A percentile compares a stretch with the other conserved stretches of the same genome.
These are phyloP conservation scores for Debaryomyces robertsiae DNA, from an alignment of 1,139 yeast genomes.

Conservation along the genomic window DNA sequence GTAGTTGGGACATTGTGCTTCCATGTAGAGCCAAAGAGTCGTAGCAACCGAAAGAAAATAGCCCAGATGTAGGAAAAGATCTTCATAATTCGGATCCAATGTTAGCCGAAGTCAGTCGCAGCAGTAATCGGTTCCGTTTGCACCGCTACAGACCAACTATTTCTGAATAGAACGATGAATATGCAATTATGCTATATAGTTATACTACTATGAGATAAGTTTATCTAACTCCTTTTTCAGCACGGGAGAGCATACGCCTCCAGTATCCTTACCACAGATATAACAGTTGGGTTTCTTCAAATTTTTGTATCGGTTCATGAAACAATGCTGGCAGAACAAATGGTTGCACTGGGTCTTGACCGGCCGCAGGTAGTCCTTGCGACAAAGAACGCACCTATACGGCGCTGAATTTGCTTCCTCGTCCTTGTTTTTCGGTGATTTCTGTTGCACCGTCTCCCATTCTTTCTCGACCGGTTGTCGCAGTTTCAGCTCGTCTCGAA, in stretches of 20 bases:
- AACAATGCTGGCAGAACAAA: slow-evolving; percentile 67
- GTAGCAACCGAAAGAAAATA: not conserved
- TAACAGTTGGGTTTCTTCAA: slow-evolving; percentile 48
- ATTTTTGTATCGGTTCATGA: slow-evolving; percentile 50
- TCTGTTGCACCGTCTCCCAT: slow-evolving; percentile 55
- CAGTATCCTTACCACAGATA: slow-evolving; percentile 60
- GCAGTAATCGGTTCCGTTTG: no score
- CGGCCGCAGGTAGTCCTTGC: slow-evolving; percentile 56
- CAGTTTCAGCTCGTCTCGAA: slow-evolving; percentile 81
- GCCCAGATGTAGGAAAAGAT: not conserved
- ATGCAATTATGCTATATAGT: not conserved
- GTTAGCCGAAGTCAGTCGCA: no score
- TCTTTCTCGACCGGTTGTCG: slow-evolving; percentile 71
- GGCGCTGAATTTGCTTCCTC: slow-evolving; percentile 45
- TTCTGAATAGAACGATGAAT: not conserved
- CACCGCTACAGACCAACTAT: no score
- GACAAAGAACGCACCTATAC: slow-evolving; percentile 67
- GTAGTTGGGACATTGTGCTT: slow-evolving; percentile 30
- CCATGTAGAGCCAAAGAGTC: not conserved
- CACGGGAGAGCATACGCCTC: slow-evolving; percentile 46
- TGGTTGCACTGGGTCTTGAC: slow-evolving; percentile 68
- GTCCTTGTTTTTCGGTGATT: slow-evolving; percentile 8
- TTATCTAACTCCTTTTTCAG: slow-evolving; percentile 18
- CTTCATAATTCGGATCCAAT: no score
- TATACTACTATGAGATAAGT: slow-evolving; percentile 10